phyloP scores from a whole-genome alignment of 2,329 filamentous ascomycete species.

The Bipolaris sorokiniana region DNA sequence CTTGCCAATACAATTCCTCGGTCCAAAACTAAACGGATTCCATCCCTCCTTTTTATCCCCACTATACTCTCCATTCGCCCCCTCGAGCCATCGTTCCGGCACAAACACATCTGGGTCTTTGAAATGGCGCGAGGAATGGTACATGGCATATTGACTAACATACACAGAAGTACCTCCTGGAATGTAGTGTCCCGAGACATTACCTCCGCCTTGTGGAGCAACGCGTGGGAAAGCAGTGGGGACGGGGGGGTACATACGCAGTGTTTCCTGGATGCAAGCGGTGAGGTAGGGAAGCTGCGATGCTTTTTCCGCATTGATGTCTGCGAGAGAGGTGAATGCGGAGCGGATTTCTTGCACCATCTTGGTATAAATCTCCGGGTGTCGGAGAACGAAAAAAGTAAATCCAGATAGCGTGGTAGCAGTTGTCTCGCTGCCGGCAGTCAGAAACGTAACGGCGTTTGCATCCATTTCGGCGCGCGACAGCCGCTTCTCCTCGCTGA shows the following conservation, averaged over 20 bases:
- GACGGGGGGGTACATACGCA: constrained; percentile 39
- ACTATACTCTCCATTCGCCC: constrained; percentile 35
- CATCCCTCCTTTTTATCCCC: constrained; percentile 42
- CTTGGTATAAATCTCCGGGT: constrained; percentile 25
- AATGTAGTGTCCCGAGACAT: constrained; percentile 35
- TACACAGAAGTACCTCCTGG: constrained; percentile 36
- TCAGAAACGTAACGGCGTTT: constrained; percentile 44
- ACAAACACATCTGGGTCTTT: constrained; percentile 32
- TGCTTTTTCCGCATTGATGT: constrained; percentile 38
- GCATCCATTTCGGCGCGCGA: constrained; percentile 43
- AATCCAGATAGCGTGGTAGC: constrained; percentile 53
- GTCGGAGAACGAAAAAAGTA: constrained; percentile 50
- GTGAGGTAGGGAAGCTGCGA: constrained; percentile 37
- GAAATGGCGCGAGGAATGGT: constrained; percentile 39
- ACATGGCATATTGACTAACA: constrained; percentile 40
- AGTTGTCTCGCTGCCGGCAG: constrained; percentile 56
- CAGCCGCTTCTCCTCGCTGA: constrained; percentile 19
- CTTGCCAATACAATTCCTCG: constrained; percentile 39
- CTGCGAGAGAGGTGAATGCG: constrained; percentile 20
- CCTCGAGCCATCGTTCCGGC: constrained; percentile 48
- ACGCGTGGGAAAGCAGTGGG: constrained; percentile 39
- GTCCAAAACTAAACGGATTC: constrained; percentile 38
- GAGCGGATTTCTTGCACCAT: constrained; percentile 33
- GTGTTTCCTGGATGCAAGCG: constrained; percentile 34
- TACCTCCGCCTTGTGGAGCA: constrained; percentile 31